Evolutionary conservation across 306 rosid genomes (phyloP).

Genomic region (Quercus alba): DNA sequence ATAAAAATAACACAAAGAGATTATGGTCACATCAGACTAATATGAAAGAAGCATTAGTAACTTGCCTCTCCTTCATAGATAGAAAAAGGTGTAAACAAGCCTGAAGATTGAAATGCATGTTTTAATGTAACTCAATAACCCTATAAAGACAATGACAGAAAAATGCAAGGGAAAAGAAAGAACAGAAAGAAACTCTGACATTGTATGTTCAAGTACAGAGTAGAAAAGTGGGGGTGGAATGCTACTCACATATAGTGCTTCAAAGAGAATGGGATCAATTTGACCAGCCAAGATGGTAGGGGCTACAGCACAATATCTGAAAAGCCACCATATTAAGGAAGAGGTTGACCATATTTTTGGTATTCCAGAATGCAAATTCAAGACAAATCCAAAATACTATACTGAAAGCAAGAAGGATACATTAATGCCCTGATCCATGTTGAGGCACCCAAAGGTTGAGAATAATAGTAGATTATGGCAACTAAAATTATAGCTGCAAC

Average conservation of each 20-base stretch:
- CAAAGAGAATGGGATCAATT: conserved; percentile 83
- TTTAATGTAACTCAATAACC: background rate
- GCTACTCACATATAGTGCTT: conserved; percentile 88
- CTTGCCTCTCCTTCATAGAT: background rate
- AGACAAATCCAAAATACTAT: conserved; percentile 11
- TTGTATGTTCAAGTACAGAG: conserved; percentile 7
- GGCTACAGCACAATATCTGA: conserved; percentile 88
- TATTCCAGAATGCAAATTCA: conserved; percentile 15
- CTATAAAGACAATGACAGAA: background rate
- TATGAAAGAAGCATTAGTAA: no score
- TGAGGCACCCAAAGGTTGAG: conserved; percentile 61
- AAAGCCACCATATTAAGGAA: conserved; percentile 61
- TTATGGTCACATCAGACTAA: no score
- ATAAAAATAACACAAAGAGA: background rate
- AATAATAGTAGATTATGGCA: conserved; percentile 84
- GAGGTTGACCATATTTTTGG: conserved; percentile 12
- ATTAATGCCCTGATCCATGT: conserved; percentile 80
- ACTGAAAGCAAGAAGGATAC: conserved; percentile 63
- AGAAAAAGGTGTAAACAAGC: background rate
- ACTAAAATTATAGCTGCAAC: conserved; percentile 73
- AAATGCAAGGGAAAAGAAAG: background rate
- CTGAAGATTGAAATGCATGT: background rate
- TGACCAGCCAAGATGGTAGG: conserved; percentile 90
- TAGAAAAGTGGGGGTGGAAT: background rate
- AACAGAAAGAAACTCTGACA: conserved; percentile 7